Base-by-base conservation (phyloP, 352 stramenopile genomes). In the Phytophthora boehmeriae region DNA sequence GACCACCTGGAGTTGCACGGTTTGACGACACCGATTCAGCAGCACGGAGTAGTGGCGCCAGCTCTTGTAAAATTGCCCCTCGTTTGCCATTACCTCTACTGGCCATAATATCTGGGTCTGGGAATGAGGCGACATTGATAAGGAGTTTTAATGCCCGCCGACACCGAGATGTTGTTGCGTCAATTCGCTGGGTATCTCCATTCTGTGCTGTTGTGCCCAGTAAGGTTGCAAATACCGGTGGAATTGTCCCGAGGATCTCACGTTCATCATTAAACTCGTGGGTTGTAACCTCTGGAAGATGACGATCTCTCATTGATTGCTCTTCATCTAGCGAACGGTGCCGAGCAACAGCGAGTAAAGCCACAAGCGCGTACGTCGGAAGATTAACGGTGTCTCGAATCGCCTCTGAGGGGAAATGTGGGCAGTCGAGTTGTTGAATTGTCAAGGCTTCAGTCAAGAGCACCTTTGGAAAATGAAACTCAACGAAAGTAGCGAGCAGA, bases 381-480 rank as follows among this genome's bases (percentile, higher is more conserved):
- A 87, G 49, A 11, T 59, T 50, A 2, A 53, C 62, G 8, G 74
- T 62, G 19, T 86, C 82, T 28, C 75, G 64, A 23, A 83, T 71
- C 4, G 42, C 51, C 17, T 60, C 56, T 1, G 54, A 46, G 1
- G 64, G 63, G 17, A 68, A 63, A 0, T 44, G 22, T 16, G 25
- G 30, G 22, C 58, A 64, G 14, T 71, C 77, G 2, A 92, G 55
- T 16, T 84, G 58, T 1, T 55, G 50, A 22, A 90, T 77, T 14
- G 60, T 78, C 41, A 89, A 44, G 0, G 75, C 76, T 36, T 92
- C 82, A 0, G 62, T 43, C 17, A 88, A 32, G 5, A 92, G 63
- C 10, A 67, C 38, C 11, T 52, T 66, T 0, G 66, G 49, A 13
- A 82, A 79, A 8, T 36, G 54, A 47, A 89, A 89, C 6, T 83